Evolutionary conservation across 106 monocot species (phyloP).

Genomic region (Posidonia australis): DNA sequence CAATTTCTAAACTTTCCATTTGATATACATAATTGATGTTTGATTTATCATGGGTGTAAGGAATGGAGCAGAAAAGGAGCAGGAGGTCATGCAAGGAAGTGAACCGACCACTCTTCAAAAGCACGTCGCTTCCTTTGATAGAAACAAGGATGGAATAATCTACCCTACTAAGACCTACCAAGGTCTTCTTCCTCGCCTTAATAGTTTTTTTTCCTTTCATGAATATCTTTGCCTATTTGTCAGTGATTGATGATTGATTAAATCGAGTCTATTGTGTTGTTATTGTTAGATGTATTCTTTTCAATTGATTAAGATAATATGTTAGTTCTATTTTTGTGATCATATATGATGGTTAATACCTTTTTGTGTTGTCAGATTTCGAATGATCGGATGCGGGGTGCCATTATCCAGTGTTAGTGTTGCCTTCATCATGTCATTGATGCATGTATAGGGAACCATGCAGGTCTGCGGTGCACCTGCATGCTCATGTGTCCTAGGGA

Average conservation of each 20-base stretch:
- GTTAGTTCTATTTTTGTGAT: too few species aligned
- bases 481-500: too few species aligned
- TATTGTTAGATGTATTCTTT: background rate
- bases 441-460: too few species aligned
- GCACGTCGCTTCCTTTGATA: slow-evolving; percentile 68
- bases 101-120: slow-evolving; percentile 46
- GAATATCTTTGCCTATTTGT: background rate
- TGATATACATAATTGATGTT: too few species aligned
- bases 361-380: slow-evolving; percentile 26
- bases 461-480: too few species aligned
- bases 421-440: slow-evolving; percentile 52
- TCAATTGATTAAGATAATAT: too few species aligned
- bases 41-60: too few species aligned
- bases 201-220: background rate
- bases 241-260: background rate
- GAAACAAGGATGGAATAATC: slow-evolving; percentile 73
- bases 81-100: background rate
- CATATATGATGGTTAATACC: background rate
- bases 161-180: slow-evolving; percentile 30
- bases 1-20: too few species aligned
- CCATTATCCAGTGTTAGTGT: slow-evolving; percentile 17
- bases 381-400: slow-evolving; percentile 48
- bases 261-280: too few species aligned
- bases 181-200: slow-evolving; percentile 1
- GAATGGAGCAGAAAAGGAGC: background rate